Evolutionary conservation across 2,329 filamentous ascomycete species (phyloP).

Genomic region (Paecilomyces formosus): DNA sequence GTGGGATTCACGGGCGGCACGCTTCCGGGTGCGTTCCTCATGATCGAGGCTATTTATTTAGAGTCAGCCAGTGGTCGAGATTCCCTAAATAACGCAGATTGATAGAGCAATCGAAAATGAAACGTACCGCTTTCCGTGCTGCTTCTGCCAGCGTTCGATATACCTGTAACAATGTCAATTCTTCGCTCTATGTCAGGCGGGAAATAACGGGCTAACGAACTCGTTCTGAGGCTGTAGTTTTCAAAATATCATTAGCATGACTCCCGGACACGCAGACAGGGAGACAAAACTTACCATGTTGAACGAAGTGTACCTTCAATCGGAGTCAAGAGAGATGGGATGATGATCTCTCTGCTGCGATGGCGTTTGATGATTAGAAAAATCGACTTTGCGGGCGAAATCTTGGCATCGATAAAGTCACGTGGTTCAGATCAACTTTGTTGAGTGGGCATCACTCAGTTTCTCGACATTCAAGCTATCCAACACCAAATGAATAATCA

Average conservation of each 20-base stretch:
- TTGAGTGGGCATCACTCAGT: too few species aligned
- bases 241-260: neutral
- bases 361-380: conserved; percentile 1
- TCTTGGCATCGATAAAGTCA: conserved; percentile 3
- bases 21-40: conserved; percentile 85
- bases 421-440: neutral
- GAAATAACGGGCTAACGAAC: conserved; percentile 22
- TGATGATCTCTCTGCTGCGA: neutral
- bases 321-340: neutral
- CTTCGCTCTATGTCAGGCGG: conserved; percentile 5
- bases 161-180: conserved; percentile 31
- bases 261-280: neutral
- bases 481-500: neutral
- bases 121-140: conserved; percentile 44
- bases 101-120: neutral
- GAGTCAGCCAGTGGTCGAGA: conserved; percentile 1
- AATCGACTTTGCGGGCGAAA: conserved; percentile 2
- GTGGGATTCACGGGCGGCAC: conserved; percentile 79
- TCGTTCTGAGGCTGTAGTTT: conserved; percentile 34
- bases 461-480: too few species aligned
- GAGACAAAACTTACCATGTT: conserved; percentile 8
- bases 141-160: conserved; percentile 71
- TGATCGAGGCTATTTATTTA: conserved; percentile 57
- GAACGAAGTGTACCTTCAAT: conserved; percentile 1
- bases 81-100: neutral